Conservation (phyloP, 148 eudicot species). For the Talinum fruticosum region DNA sequence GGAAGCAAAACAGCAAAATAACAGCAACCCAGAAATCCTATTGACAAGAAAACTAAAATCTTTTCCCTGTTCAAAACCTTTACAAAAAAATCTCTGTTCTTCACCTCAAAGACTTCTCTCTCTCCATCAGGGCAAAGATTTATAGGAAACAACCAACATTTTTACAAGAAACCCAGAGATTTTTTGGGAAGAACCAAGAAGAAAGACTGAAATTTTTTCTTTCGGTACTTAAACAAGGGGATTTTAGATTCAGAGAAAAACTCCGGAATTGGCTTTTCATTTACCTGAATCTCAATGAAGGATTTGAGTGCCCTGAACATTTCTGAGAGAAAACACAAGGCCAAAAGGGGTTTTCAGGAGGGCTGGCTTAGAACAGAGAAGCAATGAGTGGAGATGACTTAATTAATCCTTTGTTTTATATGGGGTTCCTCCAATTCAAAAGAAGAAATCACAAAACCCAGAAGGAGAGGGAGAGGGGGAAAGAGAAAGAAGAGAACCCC, state of each 20-base stretch:
- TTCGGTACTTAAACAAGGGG: not conserved
- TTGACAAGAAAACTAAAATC: not conserved
- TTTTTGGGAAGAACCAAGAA: not conserved
- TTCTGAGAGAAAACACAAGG: conserved; percentile 16
- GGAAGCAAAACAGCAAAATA: not conserved
- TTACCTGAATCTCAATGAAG: conserved; percentile 18
- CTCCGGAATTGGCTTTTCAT: not conserved
- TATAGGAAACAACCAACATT: not conserved
- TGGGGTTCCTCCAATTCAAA: not conserved
- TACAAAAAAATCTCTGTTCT: no score
- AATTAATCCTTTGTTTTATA: conserved; percentile 26
- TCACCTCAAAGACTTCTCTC: no score
- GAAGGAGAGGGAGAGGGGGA: not conserved
- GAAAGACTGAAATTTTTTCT: conserved; percentile 15
- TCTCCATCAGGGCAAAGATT: no score
- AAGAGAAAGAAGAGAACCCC: not conserved
- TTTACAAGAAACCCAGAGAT: not conserved
- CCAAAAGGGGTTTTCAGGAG: not conserved
- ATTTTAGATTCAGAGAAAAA: not conserved
- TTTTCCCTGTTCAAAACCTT: not conserved
- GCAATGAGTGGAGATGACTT: conserved; percentile 2
- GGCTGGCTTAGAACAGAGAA: not conserved
- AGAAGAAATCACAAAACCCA: not conserved
- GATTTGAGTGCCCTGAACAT: conserved; percentile 33
- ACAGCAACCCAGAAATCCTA: not conserved